Evolutionary conservation across 2,329 filamentous ascomycete genomes (phyloP), one percentile per base, ranked within the genome.

Genomic region (Paradendryphiella salina): DNA sequence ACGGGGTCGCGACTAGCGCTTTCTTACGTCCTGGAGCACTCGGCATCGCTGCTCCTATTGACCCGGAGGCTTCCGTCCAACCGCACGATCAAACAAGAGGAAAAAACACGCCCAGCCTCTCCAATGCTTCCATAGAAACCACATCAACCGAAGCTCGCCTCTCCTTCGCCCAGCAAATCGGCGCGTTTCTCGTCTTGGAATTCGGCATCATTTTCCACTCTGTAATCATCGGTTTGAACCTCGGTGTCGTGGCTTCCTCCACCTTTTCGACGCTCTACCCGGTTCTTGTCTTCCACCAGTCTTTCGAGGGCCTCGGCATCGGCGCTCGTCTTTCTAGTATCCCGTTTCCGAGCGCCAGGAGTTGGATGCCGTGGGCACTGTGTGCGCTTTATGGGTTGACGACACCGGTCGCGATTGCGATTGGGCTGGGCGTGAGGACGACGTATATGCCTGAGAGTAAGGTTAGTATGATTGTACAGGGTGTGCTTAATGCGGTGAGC

Each of bases 161-260:
- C 11, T 33, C 40, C 13, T 50, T 50, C 5, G 28, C 40, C 2
- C 46, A 46, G 13, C 34, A 50, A 34, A 46, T 50, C 13, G 20
- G 34, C 15, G 41, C 46, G 2, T 50, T 50, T 8, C 46, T 50
- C n/a, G 46, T 50, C 6, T 15, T 50, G 1, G 46, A 50, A 34
- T 34, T 46, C 13, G 46, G 46, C 14, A 50, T 50, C 3, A 39
- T 45, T 1, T 50, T 50, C 13, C 46, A 50, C 28, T 50, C 46
- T 8, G 46, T 45, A 18, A 46, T 50, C 26, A 39, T 50, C 40
- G 40, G 46, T 5, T 8, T 50, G 14, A 50, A 46, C 28, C 40
- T 50, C 3, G 46, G 46, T 9, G 46, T 50, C 13, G 40, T 50
- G 9, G 46, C 33, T 15, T 42, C 39, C 5, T 33, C n/a, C 8